Evolutionary conservation across 2,329 filamentous ascomycete genomes (phyloP).

Genomic region (Phyllosticta citrichinensis): DNA sequence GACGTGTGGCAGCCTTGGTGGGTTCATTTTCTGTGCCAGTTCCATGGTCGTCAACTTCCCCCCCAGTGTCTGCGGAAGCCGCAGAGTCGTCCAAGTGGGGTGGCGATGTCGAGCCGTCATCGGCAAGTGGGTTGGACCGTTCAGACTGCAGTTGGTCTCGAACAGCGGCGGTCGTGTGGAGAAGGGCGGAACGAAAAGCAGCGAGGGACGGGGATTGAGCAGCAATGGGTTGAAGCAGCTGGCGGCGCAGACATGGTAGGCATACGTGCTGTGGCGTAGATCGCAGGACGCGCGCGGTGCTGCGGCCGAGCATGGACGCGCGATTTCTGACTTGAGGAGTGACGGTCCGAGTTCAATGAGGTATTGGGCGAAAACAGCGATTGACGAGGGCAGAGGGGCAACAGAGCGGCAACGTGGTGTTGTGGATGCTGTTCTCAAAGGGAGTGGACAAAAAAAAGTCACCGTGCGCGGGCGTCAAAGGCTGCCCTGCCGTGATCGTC

Average conservation of each 20-base stretch:
- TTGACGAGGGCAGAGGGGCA: not conserved
- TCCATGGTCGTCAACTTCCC: not conserved
- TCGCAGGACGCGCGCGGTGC: not conserved
- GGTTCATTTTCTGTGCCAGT: not conserved
- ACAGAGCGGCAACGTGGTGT: not conserved
- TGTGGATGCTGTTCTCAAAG: not conserved
- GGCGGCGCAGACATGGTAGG: conserved; percentile 6
- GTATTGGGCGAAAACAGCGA: not conserved
- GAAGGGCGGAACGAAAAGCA: not conserved
- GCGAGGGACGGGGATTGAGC: not conserved
- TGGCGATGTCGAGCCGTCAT: not conserved
- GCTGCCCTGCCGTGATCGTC: too few species aligned
- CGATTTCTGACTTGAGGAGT: too few species aligned
- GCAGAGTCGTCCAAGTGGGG: not conserved
- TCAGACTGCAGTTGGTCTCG: not conserved
- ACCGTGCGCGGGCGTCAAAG: too few species aligned
- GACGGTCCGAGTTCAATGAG: too few species aligned
- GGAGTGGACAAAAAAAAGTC: not conserved
- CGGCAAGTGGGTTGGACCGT: not conserved
- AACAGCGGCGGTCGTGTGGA: not conserved
- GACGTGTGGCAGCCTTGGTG: not conserved
- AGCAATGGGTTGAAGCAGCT: not conserved
- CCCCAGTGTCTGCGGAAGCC: not conserved
- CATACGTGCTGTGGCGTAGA: conserved; percentile 1
- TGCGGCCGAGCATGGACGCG: conserved; percentile 8